These are phyloP conservation scores for Glycine tomentella DNA, from an alignment of 306 rosid species.

Conservation along the genomic window DNA sequence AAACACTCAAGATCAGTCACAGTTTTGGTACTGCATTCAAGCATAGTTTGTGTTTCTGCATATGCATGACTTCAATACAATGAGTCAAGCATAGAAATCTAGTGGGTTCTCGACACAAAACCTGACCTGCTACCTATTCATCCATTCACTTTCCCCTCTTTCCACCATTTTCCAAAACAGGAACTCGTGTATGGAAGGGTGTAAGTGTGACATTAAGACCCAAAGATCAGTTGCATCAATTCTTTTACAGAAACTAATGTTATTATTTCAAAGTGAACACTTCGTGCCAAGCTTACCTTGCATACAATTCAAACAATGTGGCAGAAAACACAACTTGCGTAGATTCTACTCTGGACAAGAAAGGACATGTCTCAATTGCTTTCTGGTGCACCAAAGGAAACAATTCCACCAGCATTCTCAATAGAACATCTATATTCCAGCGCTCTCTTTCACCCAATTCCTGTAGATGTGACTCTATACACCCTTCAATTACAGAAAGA, in stretches of 20 bases:
- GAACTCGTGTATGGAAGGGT: slow-evolving; percentile 13
- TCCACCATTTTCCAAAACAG: slow-evolving; percentile 3
- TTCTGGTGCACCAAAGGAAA: slow-evolving; percentile 73
- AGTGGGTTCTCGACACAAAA: slow-evolving; percentile 21
- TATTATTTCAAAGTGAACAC: slow-evolving; percentile 35
- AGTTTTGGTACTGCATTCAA: neutral
- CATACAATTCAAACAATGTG: slow-evolving; percentile 79
- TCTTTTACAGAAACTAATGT: slow-evolving; percentile 39
- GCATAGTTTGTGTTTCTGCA: neutral
- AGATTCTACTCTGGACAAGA: slow-evolving; percentile 63
- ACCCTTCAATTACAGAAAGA: slow-evolving; percentile 89
- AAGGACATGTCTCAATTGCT: slow-evolving; percentile 82
- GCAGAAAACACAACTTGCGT: slow-evolving; percentile 60
- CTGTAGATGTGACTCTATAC: slow-evolving; percentile 85
- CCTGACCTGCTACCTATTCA: slow-evolving; percentile 22
- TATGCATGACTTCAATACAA: slow-evolving; percentile 24
- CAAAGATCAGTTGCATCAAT: slow-evolving; percentile 27
- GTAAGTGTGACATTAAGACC: slow-evolving; percentile 26
- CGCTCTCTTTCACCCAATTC: too few relatives aligned
- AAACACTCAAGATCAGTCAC: slow-evolving; percentile 44
- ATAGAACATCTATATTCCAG: slow-evolving; percentile 85
- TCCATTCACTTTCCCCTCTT: slow-evolving; percentile 20
- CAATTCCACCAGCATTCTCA: slow-evolving; percentile 74
- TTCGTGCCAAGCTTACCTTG: slow-evolving; percentile 60
- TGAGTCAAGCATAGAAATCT: neutral